Percentiles rank a stretch among this genome's conserved stretches.
Evolutionary conservation across 148 eudicot genomes (phyloP).

Genomic region (Amaranthus cruentus): DNA sequence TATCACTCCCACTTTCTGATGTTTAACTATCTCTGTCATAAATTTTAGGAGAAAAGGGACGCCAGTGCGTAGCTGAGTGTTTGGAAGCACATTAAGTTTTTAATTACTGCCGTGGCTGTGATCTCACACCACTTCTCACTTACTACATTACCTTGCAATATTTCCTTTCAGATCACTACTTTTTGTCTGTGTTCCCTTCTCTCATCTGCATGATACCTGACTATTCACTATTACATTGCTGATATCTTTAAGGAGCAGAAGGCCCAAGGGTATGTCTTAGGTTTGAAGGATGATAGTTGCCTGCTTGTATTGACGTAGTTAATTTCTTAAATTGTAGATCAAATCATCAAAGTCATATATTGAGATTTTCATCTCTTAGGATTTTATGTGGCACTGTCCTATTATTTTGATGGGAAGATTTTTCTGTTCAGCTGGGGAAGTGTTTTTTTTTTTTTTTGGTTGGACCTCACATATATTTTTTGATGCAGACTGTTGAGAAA

Average conservation of each 20-base stretch:
- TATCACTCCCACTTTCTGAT: neutral
- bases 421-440: neutral
- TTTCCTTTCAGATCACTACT: neutral
- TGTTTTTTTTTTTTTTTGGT: neutral
- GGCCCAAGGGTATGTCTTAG: neutral
- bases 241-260: neutral
- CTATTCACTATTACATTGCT: neutral
- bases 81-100: neutral
- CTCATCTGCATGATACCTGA: neutral
- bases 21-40: neutral
- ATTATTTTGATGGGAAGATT: neutral
- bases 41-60: neutral
- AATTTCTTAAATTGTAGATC: neutral
- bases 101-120: neutral
- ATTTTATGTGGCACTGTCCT: neutral
- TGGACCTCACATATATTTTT: constrained; percentile 11
- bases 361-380: neutral
- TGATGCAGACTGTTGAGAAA: constrained; percentile 89
- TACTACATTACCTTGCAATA: neutral
- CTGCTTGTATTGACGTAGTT: too few species aligned
- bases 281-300: too few species aligned
- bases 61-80: too few species aligned
- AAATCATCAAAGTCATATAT: neutral
- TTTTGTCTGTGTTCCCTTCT: neutral
- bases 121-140: neutral